phyloP scores from a whole-genome alignment of 208 protist species.

The Crithidia brevicula region DNA sequence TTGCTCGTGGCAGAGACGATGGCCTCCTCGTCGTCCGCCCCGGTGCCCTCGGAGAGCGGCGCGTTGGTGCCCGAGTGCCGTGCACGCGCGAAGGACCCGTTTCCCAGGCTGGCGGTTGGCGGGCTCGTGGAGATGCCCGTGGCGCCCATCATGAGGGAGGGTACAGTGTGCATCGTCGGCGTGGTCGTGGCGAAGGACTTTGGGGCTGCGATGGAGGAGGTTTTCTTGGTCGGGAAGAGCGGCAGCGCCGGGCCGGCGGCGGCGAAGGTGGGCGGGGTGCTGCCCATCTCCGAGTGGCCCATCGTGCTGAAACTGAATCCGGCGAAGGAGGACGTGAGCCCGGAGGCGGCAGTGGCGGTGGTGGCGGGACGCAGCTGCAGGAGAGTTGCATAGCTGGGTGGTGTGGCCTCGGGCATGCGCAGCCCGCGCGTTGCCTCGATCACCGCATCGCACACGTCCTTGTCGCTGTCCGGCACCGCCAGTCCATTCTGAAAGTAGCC shows the following conservation, averaged over 20 bases:
- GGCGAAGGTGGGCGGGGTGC: constrained; percentile 2
- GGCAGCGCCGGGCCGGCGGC: background rate
- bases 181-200: no score
- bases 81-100: background rate
- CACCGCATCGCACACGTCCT: constrained; percentile 22
- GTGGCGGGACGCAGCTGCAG: constrained; percentile 9
- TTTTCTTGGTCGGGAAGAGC: background rate
- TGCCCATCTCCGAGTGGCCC: background rate
- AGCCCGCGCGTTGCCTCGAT: constrained; percentile 22
- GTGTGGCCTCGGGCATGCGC: constrained; percentile 7
- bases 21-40: constrained; percentile 8
- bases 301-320: constrained; percentile 6
- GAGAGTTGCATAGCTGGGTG: constrained; percentile 2
- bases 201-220: no score
- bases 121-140: background rate
- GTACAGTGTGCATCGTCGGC: no score
- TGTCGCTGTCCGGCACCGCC: constrained; percentile 31
- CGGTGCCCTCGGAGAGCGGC: background rate
- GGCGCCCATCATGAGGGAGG: background rate
- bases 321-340: background rate
- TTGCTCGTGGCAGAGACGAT: constrained; percentile 3
- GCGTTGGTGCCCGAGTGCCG: background rate
- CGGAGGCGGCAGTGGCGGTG: background rate
- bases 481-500: constrained; percentile 45
- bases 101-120: background rate